These are phyloP conservation scores for Hysterium pulicare DNA, from an alignment of 2,329 filamentous ascomycete species.

Conservation along the genomic window DNA sequence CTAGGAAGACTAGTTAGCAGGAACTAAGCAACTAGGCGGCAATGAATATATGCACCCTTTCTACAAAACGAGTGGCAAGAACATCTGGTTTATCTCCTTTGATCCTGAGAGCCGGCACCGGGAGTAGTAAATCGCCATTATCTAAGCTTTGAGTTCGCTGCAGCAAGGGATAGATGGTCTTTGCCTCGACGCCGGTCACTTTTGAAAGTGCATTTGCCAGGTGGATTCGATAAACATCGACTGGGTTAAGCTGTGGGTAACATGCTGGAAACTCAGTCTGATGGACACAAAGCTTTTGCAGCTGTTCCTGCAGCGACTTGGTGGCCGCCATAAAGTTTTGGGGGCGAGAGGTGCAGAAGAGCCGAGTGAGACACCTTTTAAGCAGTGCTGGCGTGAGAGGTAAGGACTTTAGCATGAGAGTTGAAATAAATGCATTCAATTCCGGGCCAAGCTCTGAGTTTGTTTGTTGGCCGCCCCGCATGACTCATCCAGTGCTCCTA, in stretches of 20 bases:
- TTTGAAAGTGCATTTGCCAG: slow-evolving; percentile 61
- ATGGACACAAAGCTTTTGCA: background rate
- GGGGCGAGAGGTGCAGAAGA: too few relatives aligned
- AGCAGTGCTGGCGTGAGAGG: too few relatives aligned
- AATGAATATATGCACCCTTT: slow-evolving; percentile 1
- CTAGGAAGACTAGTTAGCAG: slow-evolving; percentile 36
- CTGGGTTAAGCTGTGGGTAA: slow-evolving; percentile 63
- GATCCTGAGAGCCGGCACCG: slow-evolving; percentile 71
- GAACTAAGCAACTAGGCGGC: background rate
- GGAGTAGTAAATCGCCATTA: slow-evolving; percentile 71
- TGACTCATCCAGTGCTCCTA: too few relatives aligned
- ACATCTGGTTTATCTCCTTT: slow-evolving; percentile 56
- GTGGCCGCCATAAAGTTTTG: background rate
- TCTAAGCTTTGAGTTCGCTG: slow-evolving; percentile 72
- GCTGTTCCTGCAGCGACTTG: background rate
- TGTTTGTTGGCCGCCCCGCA: too few relatives aligned
- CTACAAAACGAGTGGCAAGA: slow-evolving; percentile 30
- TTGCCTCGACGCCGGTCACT: slow-evolving; percentile 64
- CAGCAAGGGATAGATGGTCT: slow-evolving; percentile 66
- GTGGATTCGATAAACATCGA: slow-evolving; percentile 71
- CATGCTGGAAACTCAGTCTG: slow-evolving; percentile 3
- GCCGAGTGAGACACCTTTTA: too few relatives aligned
- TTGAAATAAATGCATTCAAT: too few relatives aligned
- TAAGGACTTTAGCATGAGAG: too few relatives aligned
- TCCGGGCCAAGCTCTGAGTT: too few relatives aligned